A percentile compares a stretch with the other conserved stretches of the same genome.
phyloP scores from a whole-genome alignment of 1,139 yeast genomes.

The Kodamaea suecica region DNA sequence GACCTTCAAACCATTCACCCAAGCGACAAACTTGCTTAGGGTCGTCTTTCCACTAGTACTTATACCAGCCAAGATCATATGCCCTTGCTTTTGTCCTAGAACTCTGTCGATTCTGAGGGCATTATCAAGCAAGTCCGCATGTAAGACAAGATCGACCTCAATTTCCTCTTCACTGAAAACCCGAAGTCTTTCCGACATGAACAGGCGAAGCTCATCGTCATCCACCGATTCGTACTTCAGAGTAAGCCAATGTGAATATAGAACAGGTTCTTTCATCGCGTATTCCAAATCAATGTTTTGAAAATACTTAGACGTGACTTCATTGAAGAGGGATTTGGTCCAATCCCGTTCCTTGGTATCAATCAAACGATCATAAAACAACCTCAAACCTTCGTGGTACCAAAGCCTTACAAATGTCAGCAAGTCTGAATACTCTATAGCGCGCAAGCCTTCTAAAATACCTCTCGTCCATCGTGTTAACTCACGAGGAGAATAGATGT shows the following conservation, averaged over 20 bases:
- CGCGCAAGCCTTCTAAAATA: constrained; percentile 54
- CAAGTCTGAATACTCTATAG: constrained; percentile 33
- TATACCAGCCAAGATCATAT: constrained; percentile 83
- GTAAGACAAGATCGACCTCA: constrained; percentile 59
- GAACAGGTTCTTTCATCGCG: constrained; percentile 48
- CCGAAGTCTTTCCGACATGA: constrained; percentile 61
- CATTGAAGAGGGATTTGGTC: constrained; percentile 46
- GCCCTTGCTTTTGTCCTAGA: constrained; percentile 84
- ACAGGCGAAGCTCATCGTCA: constrained; percentile 46
- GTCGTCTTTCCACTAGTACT: constrained; percentile 83
- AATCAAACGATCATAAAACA: constrained; percentile 73
- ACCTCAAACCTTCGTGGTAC: constrained; percentile 78
- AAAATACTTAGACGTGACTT: constrained; percentile 41
- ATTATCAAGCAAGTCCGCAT: constrained; percentile 73
- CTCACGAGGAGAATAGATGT: constrained; percentile 87
- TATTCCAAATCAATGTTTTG: constrained; percentile 40
- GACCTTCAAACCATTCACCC: constrained; percentile 79
- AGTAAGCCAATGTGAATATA: constrained; percentile 75
- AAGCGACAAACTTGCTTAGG: constrained; percentile 75
- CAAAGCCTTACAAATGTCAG: constrained; percentile 59
- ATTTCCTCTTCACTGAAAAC: constrained; percentile 77
- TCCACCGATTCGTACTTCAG: constrained; percentile 59
- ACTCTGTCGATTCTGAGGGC: constrained; percentile 79
- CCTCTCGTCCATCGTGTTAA: constrained; percentile 87
- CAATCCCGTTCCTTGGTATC: constrained; percentile 46